phyloP scores from a whole-genome alignment of 2,329 filamentous ascomycete species.

The Beauveria australis region DNA sequence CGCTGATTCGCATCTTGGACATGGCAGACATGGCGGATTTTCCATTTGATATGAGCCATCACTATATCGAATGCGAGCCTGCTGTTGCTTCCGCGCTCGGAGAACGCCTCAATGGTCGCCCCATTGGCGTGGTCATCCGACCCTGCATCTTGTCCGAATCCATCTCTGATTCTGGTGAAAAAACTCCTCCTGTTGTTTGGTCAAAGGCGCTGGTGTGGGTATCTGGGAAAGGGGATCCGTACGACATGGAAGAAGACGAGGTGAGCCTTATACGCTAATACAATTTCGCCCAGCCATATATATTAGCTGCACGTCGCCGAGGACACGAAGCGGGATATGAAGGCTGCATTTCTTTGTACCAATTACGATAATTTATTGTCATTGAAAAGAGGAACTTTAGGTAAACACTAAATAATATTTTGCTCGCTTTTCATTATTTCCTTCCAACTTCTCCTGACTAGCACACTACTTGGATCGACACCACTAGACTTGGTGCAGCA shows the following conservation, averaged over 20 bases:
- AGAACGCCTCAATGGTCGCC: background rate
- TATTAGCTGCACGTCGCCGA: background rate
- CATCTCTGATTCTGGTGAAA: background rate
- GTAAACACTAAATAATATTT: background rate
- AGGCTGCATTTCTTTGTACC: no score
- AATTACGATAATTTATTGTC: no score
- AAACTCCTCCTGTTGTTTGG: background rate
- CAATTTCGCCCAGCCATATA: background rate
- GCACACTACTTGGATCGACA: background rate
- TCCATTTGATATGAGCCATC: accelerated
- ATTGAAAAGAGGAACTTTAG: no score
- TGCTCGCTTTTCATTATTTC: background rate
- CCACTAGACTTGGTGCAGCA: no score
- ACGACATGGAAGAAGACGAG: background rate
- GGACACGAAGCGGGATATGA: no score
- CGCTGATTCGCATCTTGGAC: background rate
- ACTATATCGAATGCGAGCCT: background rate
- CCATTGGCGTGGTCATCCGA: background rate
- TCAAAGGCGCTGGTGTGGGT: slow-evolving; percentile 4
- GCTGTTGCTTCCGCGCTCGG: background rate
- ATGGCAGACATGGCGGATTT: accelerated
- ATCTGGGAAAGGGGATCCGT: background rate
- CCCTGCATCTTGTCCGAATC: background rate
- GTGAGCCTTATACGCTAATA: background rate
- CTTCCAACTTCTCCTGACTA: background rate